Base-by-base conservation (phyloP, 148 eudicot species). In the Selenicereus undatus region DNA sequence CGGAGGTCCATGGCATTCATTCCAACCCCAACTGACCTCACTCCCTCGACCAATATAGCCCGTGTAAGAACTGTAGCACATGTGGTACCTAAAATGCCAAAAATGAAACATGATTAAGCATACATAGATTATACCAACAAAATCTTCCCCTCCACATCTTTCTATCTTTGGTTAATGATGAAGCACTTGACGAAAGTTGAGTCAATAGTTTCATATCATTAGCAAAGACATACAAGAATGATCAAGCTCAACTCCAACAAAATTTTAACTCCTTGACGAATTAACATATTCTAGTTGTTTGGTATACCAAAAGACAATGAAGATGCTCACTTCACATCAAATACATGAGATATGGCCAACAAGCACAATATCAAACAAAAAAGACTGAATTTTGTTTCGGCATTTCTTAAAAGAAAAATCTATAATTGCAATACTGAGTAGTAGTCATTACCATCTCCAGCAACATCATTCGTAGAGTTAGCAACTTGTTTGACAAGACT, bases 401-500 rank as follows among this genome's bases (percentile, higher is more conserved):
- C 68, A 64, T 22, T 64, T 18, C 76, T 42, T 7, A 20, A 10
- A 43, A 71, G 68, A 76, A 62, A 58, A 74, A 71, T 52, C n/a
- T 18, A 62, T 1, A 20, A 74, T 24, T n/a, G 24, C 16, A 26
- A 22, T 39, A 39, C 0, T 39, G 1, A 5, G n/a, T 0, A 11
- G 24, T 1, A 18, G 54, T 65, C 2, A 70, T 65, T 79, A 45
- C 99, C 99, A 84, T 97, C 99, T 29, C 99, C 98, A 82, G 99
- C 99, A 76, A 93, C 88, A 77, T 97, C 99, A 78, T 97, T 97
- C 36, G 99, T 94, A 80, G 91, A 92, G 83, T 96, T 94, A 1
- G 99, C 99, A 86, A 97, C 99, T 97, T 97, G 97, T 75, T 96
- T 94, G 65, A 97, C 95, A 64, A 97, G 88, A 78, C 97, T 93